Evolutionary conservation across 768 basidiomycete species (phyloP).

Genomic region (Tulasnella sp.): DNA sequence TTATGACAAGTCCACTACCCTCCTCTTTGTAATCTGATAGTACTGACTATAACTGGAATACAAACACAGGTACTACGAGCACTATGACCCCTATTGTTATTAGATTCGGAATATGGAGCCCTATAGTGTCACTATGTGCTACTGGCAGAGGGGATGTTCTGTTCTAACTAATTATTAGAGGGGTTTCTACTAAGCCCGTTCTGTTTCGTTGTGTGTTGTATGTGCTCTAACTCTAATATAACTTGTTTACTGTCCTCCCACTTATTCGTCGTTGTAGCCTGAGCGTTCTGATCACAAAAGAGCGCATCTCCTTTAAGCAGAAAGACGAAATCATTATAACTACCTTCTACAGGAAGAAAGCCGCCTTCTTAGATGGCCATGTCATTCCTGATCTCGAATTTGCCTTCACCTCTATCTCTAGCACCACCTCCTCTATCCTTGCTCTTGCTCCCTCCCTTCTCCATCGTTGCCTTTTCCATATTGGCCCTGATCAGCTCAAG

Average conservation of each 20-base stretch:
- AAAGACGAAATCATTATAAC: neutral
- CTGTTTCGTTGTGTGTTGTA: slow-evolving; percentile 15
- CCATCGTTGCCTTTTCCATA: neutral
- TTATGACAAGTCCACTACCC: too few relatives aligned
- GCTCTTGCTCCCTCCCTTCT: neutral
- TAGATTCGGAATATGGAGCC: slow-evolving; percentile 24
- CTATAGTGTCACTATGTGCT: slow-evolving; percentile 21
- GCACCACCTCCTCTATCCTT: neutral
- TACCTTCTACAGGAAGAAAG: neutral
- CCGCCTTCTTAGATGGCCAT: neutral
- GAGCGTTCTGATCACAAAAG: neutral
- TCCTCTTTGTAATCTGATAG: too few relatives aligned
- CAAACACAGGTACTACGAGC: too few relatives aligned
- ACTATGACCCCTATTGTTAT: slow-evolving; percentile 27
- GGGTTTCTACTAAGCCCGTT: neutral
- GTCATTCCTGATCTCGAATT: neutral
- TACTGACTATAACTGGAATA: too few relatives aligned
- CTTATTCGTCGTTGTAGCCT: neutral
- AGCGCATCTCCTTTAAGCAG: neutral
- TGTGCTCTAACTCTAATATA: neutral
- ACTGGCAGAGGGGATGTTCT: slow-evolving; percentile 24
- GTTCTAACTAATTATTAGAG: slow-evolving; percentile 20
- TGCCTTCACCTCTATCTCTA: neutral
- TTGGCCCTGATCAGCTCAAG: neutral
- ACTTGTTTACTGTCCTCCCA: neutral